Base-by-base conservation (phyloP, 495 filamentous ascomycete species). In the Aspergillus bridgeri region DNA sequence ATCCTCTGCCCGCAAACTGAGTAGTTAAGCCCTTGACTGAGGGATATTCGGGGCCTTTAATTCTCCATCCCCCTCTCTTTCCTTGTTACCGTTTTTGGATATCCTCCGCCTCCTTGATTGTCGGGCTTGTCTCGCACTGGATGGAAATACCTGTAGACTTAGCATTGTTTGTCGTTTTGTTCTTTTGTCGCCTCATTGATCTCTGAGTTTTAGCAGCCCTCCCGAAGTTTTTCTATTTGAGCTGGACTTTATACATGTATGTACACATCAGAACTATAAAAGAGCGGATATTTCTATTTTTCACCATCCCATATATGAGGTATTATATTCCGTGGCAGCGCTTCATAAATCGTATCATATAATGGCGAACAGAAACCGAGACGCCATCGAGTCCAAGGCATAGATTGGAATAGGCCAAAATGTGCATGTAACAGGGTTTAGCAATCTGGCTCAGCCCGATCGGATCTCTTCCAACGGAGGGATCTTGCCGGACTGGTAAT, bases 401-500 rank as follows among this genome's bases (percentile, higher is more conserved):
- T 15, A 15, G 27, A 29, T 9, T 29, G 27, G 9, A 46, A 5
- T 9, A 5, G 13, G n/a, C 43, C 7, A 46, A 46, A 46, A 29
- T 29, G n/a, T n/a, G n/a, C n/a, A n/a, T n/a, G 27, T 9, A 29
- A 29, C 5, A 29, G 27, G 11, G 27, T 9, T 7, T 29, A 29
- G 27, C 27, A 6, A 29, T 3, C 6, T 9, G 6, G 27, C 8
- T 47, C 45, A 47, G 45, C 19, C 21, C 3, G 64, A 47, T 25
- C 74, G 76, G 48, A 81, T 62, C 46, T 75, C 67, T 24, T 73
- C 59, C 4, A 79, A 65, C 2, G 65, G 65, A 2, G 77, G 78
- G 44, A 82, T 70, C 11, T 69, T 64, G 19, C 72, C 74, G 15
- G 82, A 69, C 25, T 74, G 66, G 66, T 94, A 98, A 65, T 84